Percentiles rank a stretch among this genome's conserved stretches.
phyloP scores from a whole-genome alignment of 257 asterid genomes.

The Henckelia pumila region DNA sequence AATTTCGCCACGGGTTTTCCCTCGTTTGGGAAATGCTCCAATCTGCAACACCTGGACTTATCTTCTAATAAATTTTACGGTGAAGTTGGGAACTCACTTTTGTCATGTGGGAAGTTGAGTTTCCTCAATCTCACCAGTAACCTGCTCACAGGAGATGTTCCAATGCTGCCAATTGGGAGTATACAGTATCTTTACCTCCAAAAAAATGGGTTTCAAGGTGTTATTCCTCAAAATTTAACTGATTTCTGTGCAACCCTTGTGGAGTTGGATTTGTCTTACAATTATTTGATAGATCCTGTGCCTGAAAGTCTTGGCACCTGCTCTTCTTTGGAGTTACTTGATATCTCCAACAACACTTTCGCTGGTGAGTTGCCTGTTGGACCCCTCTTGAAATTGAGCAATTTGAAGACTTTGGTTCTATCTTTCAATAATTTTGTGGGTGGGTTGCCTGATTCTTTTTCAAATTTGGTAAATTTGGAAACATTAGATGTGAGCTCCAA shows the following conservation, averaged over 20 bases:
- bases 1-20: slow-evolving; percentile 66
- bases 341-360: slow-evolving; percentile 63
- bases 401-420: slow-evolving; percentile 51
- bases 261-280: slow-evolving; percentile 66
- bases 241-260: slow-evolving; percentile 61
- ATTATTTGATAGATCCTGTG: slow-evolving; percentile 59
- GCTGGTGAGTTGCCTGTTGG: slow-evolving; percentile 77
- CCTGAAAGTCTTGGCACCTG: slow-evolving; percentile 65
- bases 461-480: slow-evolving; percentile 53
- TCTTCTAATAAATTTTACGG: slow-evolving; percentile 72
- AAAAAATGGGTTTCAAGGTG: slow-evolving; percentile 56
- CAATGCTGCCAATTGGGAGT: slow-evolving; percentile 45
- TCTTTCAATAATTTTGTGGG: slow-evolving; percentile 75
- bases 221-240: slow-evolving; percentile 40
- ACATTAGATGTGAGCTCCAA: slow-evolving; percentile 83
- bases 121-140: slow-evolving; percentile 76
- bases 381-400: slow-evolving; percentile 49
- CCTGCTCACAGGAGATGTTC: slow-evolving; percentile 56
- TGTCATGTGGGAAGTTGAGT: slow-evolving; percentile 50
- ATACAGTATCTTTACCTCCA: slow-evolving; percentile 60
- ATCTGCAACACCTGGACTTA: slow-evolving; percentile 62
- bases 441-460: slow-evolving; percentile 64
- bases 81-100: slow-evolving; percentile 49
- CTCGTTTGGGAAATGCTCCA: slow-evolving; percentile 49
- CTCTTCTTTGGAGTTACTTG: slow-evolving; percentile 55